Base-by-base conservation (phyloP, 768 basidiomycete species). In the Lactifluus pinguis region DNA sequence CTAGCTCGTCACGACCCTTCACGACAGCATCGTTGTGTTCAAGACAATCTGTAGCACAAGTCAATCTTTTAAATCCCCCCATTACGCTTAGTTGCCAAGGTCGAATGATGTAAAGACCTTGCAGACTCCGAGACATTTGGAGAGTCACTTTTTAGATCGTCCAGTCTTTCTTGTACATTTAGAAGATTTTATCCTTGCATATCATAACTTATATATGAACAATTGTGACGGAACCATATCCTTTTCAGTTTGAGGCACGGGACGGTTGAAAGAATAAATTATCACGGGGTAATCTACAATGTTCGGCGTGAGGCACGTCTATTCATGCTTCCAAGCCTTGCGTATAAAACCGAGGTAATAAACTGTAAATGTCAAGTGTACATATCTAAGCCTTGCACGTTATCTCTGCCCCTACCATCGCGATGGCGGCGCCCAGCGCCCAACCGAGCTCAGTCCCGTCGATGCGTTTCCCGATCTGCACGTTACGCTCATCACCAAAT, bases 361-460 rank as follows among this genome's bases (percentile, higher is more conserved):
- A 10, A 25, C 25, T 25, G 25, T 25, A 25, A 25, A 25, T 25
- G 25, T 25, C 13, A 19, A 32, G 9, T 47, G 15, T 39, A 21
- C 36, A 30, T 38, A 17, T 44, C 63, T 69, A 79, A 19, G 70
- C 71, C 11, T 62, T 73, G 74, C 87, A 88, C 68, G 69, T 81
- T 57, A 87, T 67, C 67, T 83, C 79, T 14, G 80, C 79, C 7
- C 77, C 82, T 36, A 89, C 81, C 78, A 91, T 80, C 54, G 82
- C 83, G 68, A 93, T 82, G 53, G 86, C 84, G 34, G 92, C 94
- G 17, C 92, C 92, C 36, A 98, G 72, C 67, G 86, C 86, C 95
- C 95, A 98, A 21, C 95, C 95, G 61, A 98, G 75, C 80, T 97
- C 95, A 3, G 95, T 95, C 21, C 85, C 90, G 32, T 77, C 77